These are phyloP conservation scores for Saprolegnia parasitica DNA, from an alignment of 352 stramenopile genomes.

Conservation along the genomic window DNA sequence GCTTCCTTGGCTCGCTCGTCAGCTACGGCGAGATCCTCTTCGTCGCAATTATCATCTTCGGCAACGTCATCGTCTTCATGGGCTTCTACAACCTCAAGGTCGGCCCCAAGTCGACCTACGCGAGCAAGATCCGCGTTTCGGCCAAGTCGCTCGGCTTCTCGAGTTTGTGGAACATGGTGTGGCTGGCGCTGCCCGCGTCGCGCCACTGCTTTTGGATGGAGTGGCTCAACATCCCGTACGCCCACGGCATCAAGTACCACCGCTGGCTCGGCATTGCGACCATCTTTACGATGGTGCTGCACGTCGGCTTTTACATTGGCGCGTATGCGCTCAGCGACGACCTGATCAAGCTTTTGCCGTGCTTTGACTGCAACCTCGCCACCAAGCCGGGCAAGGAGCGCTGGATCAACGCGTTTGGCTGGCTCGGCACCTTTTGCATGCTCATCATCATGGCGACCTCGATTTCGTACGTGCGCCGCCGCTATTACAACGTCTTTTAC, in stretches of 20 bases:
- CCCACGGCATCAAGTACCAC: conserved; percentile 84
- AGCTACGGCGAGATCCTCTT: conserved; percentile 61
- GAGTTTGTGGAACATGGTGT: conserved; percentile 15
- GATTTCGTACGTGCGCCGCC: conserved; percentile 45
- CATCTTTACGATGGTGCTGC: conserved; percentile 52
- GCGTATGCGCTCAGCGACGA: conserved; percentile 52
- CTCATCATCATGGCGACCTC: conserved; percentile 64
- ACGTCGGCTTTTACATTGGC: conserved; percentile 73
- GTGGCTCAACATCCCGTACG: conserved; percentile 80
- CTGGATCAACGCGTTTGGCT: conserved; percentile 71
- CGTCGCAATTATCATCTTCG: conserved; percentile 37
- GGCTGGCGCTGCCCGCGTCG: conserved; percentile 41
- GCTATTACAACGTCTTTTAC: conserved; percentile 69
- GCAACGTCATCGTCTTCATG: conserved; percentile 52
- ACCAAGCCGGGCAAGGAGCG: conserved; percentile 48
- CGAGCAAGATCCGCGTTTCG: not conserved
- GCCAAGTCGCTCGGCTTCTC: conserved; percentile 9
- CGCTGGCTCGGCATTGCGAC: conserved; percentile 77
- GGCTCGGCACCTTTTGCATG: conserved; percentile 64
- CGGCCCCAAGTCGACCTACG: not conserved
- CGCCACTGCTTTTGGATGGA: conserved; percentile 83
- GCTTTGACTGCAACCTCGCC: conserved; percentile 64
- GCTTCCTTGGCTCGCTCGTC: conserved; percentile 31
- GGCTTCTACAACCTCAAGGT: conserved; percentile 26
- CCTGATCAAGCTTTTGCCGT: conserved; percentile 57